Evolutionary conservation across 139 green algal species (phyloP), one percentile per base, ranked within the genome.

Genomic region (Mychonastes homosphaera): DNA sequence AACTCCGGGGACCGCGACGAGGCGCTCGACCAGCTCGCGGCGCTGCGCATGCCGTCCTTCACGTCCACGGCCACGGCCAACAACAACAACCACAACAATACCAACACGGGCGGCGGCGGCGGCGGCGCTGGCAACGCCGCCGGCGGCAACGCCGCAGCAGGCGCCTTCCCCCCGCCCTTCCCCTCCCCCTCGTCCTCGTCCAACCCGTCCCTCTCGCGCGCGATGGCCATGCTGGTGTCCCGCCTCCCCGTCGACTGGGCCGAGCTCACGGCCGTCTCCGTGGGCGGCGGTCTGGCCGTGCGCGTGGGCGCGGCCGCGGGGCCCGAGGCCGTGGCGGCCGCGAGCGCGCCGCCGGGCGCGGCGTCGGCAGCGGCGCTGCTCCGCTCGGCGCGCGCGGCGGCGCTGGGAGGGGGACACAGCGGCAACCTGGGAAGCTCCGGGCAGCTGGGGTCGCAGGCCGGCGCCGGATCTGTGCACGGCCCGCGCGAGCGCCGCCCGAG

Each of bases 211-310:
- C 19, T 48, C 8, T 66, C 54, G 48, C 49, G 39, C 21, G 48
- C 64, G 15, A 69, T 72, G 63, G 48, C 57, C 2, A 32, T 76
- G 33, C 53, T 76, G 21, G 58, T 65, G 26, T 21, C 62, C 40
- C 41, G 64, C 15, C 54, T 76, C n/a, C 36, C 38, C 9, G 53
- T 72, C 3, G 66, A 68, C 10, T 76, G 63, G 63, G 69, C 63
- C 7, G 65, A 58, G 28, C 60, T 76, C 16, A 63, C 62, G 4
- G 69, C 59, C 3, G 49, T 76, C 30, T 69, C 63, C 12, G 23
- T 29, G 16, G 58, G 54, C 44, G 58, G 69, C 12, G 24, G 27
- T 6, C 16, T 56, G 3, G 50, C 44, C 29, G 41, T 67, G 3
- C 57, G 48, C 33, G 45, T 64, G 1, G 57, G 44, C 21, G 57